phyloP scores from a whole-genome alignment of 208 protist species.

The Trypanosoma caninum region DNA sequence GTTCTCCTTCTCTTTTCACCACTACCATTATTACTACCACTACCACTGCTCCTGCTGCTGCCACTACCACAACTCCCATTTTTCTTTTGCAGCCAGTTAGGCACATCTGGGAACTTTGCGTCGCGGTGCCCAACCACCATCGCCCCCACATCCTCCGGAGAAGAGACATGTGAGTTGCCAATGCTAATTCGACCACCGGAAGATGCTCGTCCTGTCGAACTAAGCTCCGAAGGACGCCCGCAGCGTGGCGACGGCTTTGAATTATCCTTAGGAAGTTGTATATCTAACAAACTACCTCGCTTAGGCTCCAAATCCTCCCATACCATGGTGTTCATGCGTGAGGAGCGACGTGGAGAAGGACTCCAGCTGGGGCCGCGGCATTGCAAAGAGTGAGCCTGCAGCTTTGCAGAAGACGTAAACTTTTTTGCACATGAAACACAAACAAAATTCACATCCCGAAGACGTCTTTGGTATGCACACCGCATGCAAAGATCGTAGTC shows the following conservation, averaged over 20 bases:
- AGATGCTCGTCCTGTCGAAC: slow-evolving; percentile 52
- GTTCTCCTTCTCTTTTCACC: too few species aligned
- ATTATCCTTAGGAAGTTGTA: slow-evolving; percentile 50
- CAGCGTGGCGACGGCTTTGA: slow-evolving; percentile 6
- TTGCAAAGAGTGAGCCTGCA: slow-evolving; percentile 70
- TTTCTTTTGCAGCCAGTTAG: background rate
- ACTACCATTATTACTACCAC: too few species aligned
- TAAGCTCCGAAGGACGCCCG: slow-evolving; percentile 28
- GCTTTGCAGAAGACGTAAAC: slow-evolving; percentile 70
- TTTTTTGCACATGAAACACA: slow-evolving; percentile 81
- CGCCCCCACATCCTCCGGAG: slow-evolving; percentile 49
- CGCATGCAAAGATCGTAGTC: slow-evolving; percentile 87
- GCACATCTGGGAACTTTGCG: slow-evolving; percentile 54
- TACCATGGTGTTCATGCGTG: slow-evolving; percentile 79
- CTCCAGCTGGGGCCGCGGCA: slow-evolving; percentile 78
- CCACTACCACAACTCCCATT: background rate
- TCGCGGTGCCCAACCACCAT: slow-evolving; percentile 62
- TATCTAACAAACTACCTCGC: slow-evolving; percentile 65
- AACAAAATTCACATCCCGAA: slow-evolving; percentile 84
- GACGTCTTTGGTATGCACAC: slow-evolving; percentile 66
- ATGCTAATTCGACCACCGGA: slow-evolving; percentile 71
- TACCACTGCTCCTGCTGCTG: too few species aligned
- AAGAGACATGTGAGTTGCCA: slow-evolving; percentile 45
- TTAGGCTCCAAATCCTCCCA: slow-evolving; percentile 58
- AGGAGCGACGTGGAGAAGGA: slow-evolving; percentile 70